Evolutionary conservation across 2,329 filamentous ascomycete genomes (phyloP).

Genomic region (Mariannaea elegans): DNA sequence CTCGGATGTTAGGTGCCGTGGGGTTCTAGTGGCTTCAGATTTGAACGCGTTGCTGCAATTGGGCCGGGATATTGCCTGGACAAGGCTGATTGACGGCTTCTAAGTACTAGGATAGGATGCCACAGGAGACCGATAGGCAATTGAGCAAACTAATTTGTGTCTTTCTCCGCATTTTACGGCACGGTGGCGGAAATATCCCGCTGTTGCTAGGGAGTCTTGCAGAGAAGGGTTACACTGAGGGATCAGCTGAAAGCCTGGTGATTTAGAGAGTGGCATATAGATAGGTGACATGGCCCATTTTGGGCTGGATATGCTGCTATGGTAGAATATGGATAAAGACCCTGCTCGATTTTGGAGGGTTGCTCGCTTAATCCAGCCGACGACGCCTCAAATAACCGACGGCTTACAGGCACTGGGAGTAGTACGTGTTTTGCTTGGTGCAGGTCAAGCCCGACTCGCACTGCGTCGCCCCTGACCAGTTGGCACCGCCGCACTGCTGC

Average conservation of each 20-base stretch:
- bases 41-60: neutral
- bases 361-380: neutral
- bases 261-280: neutral
- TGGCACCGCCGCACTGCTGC: slow-evolving; percentile 37
- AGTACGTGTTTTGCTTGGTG: slow-evolving; percentile 37
- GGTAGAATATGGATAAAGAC: neutral
- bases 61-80: neutral
- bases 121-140: no score
- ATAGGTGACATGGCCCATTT: neutral
- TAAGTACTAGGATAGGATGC: no score
- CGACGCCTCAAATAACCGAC: no score
- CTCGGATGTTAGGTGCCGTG: neutral
- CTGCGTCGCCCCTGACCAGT: slow-evolving; percentile 34
- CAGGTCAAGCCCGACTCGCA: slow-evolving; percentile 35
- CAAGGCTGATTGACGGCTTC: neutral
- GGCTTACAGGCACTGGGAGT: slow-evolving; percentile 38
- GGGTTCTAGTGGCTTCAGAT: neutral
- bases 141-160: neutral
- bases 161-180: neutral
- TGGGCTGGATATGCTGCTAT: neutral
- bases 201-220: no score
- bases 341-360: neutral
- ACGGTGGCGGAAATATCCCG: neutral
- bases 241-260: neutral
- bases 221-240: neutral